Percentiles rank a stretch among this genome's conserved stretches.
Evolutionary conservation across 257 asterid species (phyloP).

Genomic region (Jacaranda copaia): DNA sequence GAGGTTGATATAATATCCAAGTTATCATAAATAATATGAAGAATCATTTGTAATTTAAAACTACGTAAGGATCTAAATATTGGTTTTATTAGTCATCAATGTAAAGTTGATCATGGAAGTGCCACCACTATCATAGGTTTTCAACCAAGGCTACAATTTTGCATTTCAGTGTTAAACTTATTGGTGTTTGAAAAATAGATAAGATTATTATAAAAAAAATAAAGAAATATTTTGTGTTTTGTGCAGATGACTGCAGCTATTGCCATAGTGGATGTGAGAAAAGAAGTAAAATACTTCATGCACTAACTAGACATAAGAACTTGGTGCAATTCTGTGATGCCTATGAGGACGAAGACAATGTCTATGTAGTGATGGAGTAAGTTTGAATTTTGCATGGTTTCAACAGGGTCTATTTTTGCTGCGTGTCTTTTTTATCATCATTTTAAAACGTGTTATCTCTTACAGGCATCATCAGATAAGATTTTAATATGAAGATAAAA

Average conservation of each 20-base stretch:
- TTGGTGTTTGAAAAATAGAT: neutral
- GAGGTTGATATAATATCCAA: slow-evolving; percentile 14
- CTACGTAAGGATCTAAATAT: neutral
- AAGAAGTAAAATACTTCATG: slow-evolving; percentile 71
- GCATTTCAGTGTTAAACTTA: neutral
- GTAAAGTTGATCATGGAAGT: slow-evolving; percentile 5
- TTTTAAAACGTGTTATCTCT: neutral
- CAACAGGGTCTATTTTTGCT: slow-evolving; percentile 21
- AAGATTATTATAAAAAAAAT: neutral
- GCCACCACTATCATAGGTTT: neutral
- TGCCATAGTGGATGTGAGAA: slow-evolving; percentile 64
- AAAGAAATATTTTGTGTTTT: slow-evolving; percentile 20
- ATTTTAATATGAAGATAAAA: neutral
- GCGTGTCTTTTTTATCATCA: neutral
- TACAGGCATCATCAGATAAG: too few relatives aligned
- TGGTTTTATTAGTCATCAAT: slow-evolving; percentile 7
- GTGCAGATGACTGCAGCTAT: slow-evolving; percentile 68
- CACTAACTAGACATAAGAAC: slow-evolving; percentile 61
- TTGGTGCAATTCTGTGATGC: slow-evolving; percentile 66
- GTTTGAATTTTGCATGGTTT: slow-evolving; percentile 34
- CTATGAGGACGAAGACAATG: slow-evolving; percentile 63
- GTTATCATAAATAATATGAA: neutral
- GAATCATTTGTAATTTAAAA: neutral
- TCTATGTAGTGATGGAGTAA: slow-evolving; percentile 73
- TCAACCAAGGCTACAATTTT: slow-evolving; percentile 1